phyloP scores from a whole-genome alignment of 2,329 filamentous ascomycete species.

The Anisogramma anomala region DNA sequence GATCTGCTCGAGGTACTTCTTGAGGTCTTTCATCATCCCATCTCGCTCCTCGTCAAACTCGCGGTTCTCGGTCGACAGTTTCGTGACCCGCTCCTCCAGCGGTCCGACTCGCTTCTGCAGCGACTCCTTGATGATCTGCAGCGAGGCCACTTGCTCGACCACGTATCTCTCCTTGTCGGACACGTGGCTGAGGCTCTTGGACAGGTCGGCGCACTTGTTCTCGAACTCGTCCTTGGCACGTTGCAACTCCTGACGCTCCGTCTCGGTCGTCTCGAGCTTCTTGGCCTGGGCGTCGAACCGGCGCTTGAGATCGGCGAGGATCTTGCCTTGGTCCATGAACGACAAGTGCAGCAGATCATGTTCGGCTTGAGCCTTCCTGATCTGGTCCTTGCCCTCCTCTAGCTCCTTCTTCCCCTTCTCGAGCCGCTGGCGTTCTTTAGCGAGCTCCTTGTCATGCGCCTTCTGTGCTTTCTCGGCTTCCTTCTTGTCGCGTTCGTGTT shows the following conservation, averaged over 20 bases:
- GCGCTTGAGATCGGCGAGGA: slow-evolving; percentile 17
- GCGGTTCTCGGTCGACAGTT: slow-evolving; percentile 11
- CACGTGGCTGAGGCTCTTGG: slow-evolving; percentile 9
- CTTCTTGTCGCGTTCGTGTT: neutral
- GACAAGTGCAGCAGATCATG: slow-evolving; percentile 10
- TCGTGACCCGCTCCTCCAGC: slow-evolving; percentile 15
- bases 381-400: slow-evolving; percentile 1
- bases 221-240: slow-evolving; percentile 13
- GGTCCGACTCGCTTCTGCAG: slow-evolving; percentile 14
- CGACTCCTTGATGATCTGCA: slow-evolving; percentile 16
- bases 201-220: slow-evolving; percentile 10
- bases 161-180: slow-evolving; percentile 13
- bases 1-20: slow-evolving; percentile 12
- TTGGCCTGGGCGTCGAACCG: slow-evolving; percentile 17
- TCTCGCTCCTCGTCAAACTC: slow-evolving; percentile 8
- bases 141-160: slow-evolving; percentile 13
- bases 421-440: slow-evolving; percentile 4
- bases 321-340: slow-evolving; percentile 14
- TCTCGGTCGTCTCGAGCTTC: slow-evolving; percentile 8
- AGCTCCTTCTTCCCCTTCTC: slow-evolving; percentile 8
- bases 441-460: slow-evolving; percentile 5
- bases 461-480: slow-evolving; percentile 8
- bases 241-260: slow-evolving; percentile 6
- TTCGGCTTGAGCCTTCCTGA: slow-evolving; percentile 10
- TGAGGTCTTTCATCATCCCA: slow-evolving; percentile 8